Evolutionary conservation across 148 eudicot genomes (phyloP).

Genomic region (Rhododendron simsii): DNA sequence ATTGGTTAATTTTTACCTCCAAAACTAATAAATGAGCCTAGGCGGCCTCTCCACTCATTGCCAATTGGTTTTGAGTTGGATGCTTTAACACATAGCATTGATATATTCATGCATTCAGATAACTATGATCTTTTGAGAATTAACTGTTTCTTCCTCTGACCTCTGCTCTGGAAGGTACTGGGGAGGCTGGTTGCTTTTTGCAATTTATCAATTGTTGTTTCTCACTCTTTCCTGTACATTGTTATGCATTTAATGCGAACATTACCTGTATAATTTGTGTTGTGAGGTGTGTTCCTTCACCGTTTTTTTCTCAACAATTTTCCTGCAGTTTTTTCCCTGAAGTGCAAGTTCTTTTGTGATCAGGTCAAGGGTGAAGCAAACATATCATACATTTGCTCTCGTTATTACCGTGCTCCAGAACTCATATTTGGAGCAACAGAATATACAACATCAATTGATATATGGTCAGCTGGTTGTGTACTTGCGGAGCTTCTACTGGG

Average conservation of each 20-base stretch:
- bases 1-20: neutral
- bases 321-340: neutral
- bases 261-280: neutral
- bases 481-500: constrained; percentile 55
- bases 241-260: neutral
- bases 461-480: constrained; percentile 52
- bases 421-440: constrained; percentile 55
- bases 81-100: neutral
- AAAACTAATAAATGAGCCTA: neutral
- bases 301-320: neutral
- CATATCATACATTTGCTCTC: constrained; percentile 48
- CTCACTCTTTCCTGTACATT: neutral
- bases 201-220: neutral
- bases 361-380: constrained; percentile 62
- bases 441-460: constrained; percentile 49
- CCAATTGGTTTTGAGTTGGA: neutral
- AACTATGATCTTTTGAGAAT: neutral
- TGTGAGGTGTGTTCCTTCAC: neutral
- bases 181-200: neutral
- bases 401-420: constrained; percentile 54
- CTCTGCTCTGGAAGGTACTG: neutral
- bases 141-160: neutral
- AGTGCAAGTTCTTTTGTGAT: neutral
- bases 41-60: neutral
- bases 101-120: neutral